phyloP scores from a whole-genome alignment of 176 grass and related monocot genomes.

The Elaeis guineensis region DNA sequence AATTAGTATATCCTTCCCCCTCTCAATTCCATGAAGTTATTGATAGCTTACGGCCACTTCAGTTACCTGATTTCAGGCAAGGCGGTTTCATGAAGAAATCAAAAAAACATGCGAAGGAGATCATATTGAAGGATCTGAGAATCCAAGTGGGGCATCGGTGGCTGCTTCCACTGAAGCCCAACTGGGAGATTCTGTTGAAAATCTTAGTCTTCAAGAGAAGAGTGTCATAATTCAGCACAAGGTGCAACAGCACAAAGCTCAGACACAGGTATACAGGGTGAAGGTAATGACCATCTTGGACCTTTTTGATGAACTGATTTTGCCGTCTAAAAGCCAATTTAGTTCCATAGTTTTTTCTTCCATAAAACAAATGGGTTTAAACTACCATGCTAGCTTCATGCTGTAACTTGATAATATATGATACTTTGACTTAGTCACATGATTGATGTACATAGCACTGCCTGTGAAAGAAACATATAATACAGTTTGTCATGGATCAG shows the following conservation, averaged over 20 bases:
- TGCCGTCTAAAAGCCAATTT: too few species aligned
- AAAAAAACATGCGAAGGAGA: constrained; percentile 5
- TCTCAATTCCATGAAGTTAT: too few species aligned
- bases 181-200: constrained; percentile 48
- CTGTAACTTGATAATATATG: too few species aligned
- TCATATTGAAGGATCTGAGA: constrained; percentile 17
- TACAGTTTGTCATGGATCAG: too few species aligned
- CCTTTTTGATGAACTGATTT: background rate
- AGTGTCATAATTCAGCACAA: constrained; percentile 39
- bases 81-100: constrained; percentile 28
- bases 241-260: constrained; percentile 26
- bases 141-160: constrained; percentile 33
- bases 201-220: constrained; percentile 44
- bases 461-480: too few species aligned
- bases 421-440: too few species aligned
- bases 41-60: background rate
- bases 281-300: constrained; percentile 36
- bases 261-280: constrained; percentile 36
- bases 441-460: too few species aligned
- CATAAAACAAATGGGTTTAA: too few species aligned
- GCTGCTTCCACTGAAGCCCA: constrained; percentile 72
- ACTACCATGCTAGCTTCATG: too few species aligned
- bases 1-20: too few species aligned
- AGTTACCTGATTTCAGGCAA: constrained; percentile 36
- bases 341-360: too few species aligned